These are phyloP conservation scores for Areca catechu DNA, from an alignment of 176 grass and related monocot species.

Conservation along the genomic window DNA sequence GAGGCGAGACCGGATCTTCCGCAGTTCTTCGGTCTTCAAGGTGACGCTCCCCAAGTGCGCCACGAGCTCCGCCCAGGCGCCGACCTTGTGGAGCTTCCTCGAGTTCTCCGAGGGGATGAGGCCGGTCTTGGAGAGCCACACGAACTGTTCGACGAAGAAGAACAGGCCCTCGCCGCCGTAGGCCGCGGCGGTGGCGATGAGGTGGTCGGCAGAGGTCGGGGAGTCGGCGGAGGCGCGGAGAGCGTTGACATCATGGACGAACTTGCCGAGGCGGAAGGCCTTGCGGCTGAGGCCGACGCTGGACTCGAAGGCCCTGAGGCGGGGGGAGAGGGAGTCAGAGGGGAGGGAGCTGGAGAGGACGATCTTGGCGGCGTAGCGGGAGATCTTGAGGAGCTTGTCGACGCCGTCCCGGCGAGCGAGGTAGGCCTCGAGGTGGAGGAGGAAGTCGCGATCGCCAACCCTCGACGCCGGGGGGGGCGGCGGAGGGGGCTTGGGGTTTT, in stretches of 20 bases:
- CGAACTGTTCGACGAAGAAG: constrained; percentile 24
- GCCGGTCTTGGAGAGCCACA: constrained; percentile 23
- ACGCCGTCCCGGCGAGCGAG: constrained; percentile 85
- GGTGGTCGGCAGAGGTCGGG: constrained; percentile 6
- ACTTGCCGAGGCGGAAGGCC: constrained; percentile 95
- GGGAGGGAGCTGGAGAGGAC: background rate
- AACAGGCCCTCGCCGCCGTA: constrained; percentile 27
- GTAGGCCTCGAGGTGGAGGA: constrained; percentile 79
- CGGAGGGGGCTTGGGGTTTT: background rate
- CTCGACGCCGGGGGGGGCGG: background rate
- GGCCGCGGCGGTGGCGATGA: constrained; percentile 10
- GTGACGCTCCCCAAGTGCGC: constrained; percentile 12
- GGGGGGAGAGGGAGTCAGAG: background rate
- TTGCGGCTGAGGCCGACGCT: constrained; percentile 81
- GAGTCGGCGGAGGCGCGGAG: constrained; percentile 31
- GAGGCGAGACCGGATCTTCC: constrained; percentile 1
- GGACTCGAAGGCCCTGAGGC: constrained; percentile 74
- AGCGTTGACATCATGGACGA: constrained; percentile 73
- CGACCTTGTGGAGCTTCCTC: constrained; percentile 12
- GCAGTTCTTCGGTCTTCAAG: constrained; percentile 11
- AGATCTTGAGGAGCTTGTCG: constrained; percentile 98
- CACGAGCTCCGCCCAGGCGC: constrained; percentile 23
- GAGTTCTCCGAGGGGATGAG: constrained; percentile 11
- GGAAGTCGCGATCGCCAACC: constrained; percentile 47
- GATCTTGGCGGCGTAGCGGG: constrained; percentile 62